Percentiles rank a stretch among this genome's conserved stretches.
These are phyloP conservation scores for Dunaliella salina DNA, from an alignment of 163 green algal species.

Conservation along the genomic window DNA sequence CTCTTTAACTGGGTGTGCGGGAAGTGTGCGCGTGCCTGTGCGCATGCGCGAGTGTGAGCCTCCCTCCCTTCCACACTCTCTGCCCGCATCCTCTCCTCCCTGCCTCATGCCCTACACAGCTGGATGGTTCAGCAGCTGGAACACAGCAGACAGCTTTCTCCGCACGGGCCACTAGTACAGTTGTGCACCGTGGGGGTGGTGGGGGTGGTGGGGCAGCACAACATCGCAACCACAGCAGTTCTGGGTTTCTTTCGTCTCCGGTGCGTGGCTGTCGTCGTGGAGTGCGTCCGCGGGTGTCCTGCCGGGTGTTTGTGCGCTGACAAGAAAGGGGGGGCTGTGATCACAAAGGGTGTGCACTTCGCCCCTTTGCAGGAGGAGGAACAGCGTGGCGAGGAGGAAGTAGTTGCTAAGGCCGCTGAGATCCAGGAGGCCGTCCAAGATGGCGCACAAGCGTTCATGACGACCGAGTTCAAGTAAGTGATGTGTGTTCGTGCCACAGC, in stretches of 20 bases:
- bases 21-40: neutral
- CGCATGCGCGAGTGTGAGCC: neutral
- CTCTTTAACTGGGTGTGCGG: neutral
- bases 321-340: neutral
- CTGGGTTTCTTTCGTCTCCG: neutral
- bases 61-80: neutral
- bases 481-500: too few species aligned
- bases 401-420: slow-evolving; percentile 79
- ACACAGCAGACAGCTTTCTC: slow-evolving; percentile 2
- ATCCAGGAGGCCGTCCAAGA: slow-evolving; percentile 88
- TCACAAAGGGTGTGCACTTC: neutral
- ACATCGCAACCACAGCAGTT: neutral
- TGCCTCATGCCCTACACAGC: neutral
- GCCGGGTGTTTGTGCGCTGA: too few species aligned
- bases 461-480: slow-evolving; percentile 84
- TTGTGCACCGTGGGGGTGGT: neutral
- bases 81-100: too few species aligned
- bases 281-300: too few species aligned
- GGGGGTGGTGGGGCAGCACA: neutral
- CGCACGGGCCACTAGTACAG: neutral
- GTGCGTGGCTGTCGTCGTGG: neutral
- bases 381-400: slow-evolving; percentile 74
- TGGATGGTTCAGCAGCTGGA: neutral
- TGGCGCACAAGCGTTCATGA: slow-evolving; percentile 85
- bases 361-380: slow-evolving; percentile 50